Base-by-base conservation (phyloP, 1,284 basidiomycete genomes). In the Phlebopus sp. region DNA sequence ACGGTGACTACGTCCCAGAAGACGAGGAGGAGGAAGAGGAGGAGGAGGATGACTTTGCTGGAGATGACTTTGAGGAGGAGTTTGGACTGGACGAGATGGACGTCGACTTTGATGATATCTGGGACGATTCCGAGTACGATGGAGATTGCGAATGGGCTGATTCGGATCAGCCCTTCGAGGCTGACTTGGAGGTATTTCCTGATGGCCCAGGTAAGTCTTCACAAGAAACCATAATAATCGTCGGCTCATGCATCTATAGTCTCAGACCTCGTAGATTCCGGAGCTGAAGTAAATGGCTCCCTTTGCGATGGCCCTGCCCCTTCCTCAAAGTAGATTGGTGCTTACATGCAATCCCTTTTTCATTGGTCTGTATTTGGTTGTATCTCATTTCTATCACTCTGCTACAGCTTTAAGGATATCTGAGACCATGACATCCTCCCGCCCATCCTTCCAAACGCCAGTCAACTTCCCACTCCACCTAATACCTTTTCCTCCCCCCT, bases 401-500 rank as follows among this genome's bases (percentile, higher is more conserved):
- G 43, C 42, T 17, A 53, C n/a, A 14, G 10, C 49, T 35, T 61
- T 65, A 34, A 86, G 56, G 21, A 76, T 55, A 30, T 75, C 74
- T 9, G 75, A 67, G 5, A 84, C 64, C 4, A 53, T 45, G 2
- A 46, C 55, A 32, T 64, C 68, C 53, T 79, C 77, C 39, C 69
- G 70, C 4, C 53, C 59, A 30, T 68, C 69, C 53, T 73, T 80
- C 79, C 78, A 81, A 13, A 78, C 70, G 2, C 79, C 78, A 3
- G 55, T 67, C 52, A 73, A 77, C 63, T 87, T 86, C 2, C 84
- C 84, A 56, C 82, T 86, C 84, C 82, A 87, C 50, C 73, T 74
- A 17, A 67, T 59, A 3, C 81, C 84, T 59, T 81, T 83, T 4
- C 82, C 82, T 15, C 82, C 83, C 10, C 81, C 84, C 68, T 82